Conservation (phyloP, 768 basidiomycete species). For the Collybiopsis confluens region DNA sequence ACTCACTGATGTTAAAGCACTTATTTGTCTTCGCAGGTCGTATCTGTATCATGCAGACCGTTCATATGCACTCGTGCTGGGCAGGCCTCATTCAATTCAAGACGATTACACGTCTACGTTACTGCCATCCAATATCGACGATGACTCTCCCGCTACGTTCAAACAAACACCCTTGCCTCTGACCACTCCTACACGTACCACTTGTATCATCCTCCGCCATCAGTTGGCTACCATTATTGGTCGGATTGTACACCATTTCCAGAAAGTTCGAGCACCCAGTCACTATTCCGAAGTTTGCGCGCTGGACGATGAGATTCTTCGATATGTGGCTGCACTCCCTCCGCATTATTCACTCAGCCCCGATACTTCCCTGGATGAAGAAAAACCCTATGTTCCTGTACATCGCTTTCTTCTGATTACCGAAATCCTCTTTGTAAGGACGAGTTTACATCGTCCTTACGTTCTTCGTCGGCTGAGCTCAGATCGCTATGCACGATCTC, state of each 20-base stretch:
- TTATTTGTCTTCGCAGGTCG: slow-evolving; percentile 49
- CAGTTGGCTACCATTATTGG: slow-evolving; percentile 82
- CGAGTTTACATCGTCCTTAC: slow-evolving; percentile 85
- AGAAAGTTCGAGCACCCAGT: slow-evolving; percentile 71
- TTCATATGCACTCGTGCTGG: slow-evolving; percentile 87
- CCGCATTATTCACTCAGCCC: slow-evolving; percentile 74
- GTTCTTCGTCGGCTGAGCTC: slow-evolving; percentile 74
- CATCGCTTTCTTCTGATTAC: slow-evolving; percentile 89
- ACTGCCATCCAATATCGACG: slow-evolving; percentile 69
- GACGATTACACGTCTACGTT: slow-evolving; percentile 85
- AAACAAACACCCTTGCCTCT: slow-evolving; percentile 53
- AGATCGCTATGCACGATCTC: slow-evolving; percentile 77
- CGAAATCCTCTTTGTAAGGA: slow-evolving; percentile 82
- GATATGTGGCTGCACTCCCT: slow-evolving; percentile 72
- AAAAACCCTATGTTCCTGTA: slow-evolving; percentile 61
- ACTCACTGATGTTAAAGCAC: not conserved
- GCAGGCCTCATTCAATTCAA: slow-evolving; percentile 85
- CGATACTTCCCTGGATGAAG: slow-evolving; percentile 72
- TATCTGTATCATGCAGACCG: slow-evolving; percentile 93
- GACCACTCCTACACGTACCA: slow-evolving; percentile 74
- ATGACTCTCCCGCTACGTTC: slow-evolving; percentile 41
- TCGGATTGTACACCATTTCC: slow-evolving; percentile 89
- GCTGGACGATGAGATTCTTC: slow-evolving; percentile 80
- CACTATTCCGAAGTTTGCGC: slow-evolving; percentile 80
- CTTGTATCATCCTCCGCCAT: slow-evolving; percentile 85